A percentile compares a stretch with the other conserved stretches of the same genome.
phyloP scores from a whole-genome alignment of 345 rosid genomes.

The Erysimum cheiranthoides region DNA sequence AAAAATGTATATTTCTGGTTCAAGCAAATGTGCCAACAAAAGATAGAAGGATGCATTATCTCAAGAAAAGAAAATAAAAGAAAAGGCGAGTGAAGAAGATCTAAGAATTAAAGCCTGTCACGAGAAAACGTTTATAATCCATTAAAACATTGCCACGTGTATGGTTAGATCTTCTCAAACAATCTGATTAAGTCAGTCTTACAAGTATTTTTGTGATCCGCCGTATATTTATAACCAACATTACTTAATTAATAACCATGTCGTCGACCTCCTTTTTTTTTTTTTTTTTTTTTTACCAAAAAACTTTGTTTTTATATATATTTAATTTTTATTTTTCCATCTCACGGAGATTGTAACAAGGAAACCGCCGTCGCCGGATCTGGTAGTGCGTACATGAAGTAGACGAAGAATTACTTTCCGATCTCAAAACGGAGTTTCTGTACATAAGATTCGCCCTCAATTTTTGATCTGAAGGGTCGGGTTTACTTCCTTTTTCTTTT shows the following conservation, averaged over 20 bases:
- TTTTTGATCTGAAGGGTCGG: slow-evolving; percentile 19
- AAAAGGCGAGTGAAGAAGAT: background rate
- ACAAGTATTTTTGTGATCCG: background rate
- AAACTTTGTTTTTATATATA: background rate
- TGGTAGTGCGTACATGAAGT: slow-evolving; percentile 32
- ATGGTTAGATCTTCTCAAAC: background rate
- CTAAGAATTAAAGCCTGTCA: background rate
- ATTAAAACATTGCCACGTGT: background rate
- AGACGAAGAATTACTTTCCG: slow-evolving; percentile 20
- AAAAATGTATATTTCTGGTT: background rate
- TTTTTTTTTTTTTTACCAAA: slow-evolving; percentile 14
- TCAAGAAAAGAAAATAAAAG: background rate
- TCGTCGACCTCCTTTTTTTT: background rate
- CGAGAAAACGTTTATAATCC: background rate
- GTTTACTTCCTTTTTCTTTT: background rate
- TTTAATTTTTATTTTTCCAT: slow-evolving; percentile 1
- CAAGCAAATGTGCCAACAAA: background rate
- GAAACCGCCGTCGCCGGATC: slow-evolving; percentile 51
- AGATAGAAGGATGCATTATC: slow-evolving; percentile 19
- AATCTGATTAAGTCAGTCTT: slow-evolving; percentile 28
- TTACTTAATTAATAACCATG: slow-evolving; percentile 15
- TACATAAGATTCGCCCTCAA: slow-evolving; percentile 23
- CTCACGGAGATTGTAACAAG: slow-evolving; percentile 33
- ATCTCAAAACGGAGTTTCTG: slow-evolving; percentile 27
- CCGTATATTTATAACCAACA: slow-evolving; percentile 14